Evolutionary conservation across 257 asterid species (phyloP).

Genomic region (Striga asiatica): DNA sequence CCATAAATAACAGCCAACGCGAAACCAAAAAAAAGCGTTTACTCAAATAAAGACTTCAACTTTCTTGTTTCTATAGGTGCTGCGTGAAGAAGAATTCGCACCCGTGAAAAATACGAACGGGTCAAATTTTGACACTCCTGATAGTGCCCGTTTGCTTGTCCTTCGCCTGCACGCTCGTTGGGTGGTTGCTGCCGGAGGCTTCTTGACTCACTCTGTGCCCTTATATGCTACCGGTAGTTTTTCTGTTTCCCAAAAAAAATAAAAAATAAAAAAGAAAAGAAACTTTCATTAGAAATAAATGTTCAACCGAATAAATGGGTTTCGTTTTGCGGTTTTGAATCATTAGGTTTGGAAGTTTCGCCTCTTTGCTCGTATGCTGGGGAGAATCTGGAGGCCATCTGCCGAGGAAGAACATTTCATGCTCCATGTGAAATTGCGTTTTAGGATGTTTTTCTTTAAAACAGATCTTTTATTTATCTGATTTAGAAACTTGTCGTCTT

Average conservation of each 20-base stretch:
- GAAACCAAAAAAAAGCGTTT: too few species aligned
- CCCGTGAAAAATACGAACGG: slow-evolving; percentile 94
- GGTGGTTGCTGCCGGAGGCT: slow-evolving; percentile 98
- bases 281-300: too few species aligned
- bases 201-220: slow-evolving; percentile 94
- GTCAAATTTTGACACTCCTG: slow-evolving; percentile 88
- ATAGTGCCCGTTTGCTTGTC: slow-evolving; percentile 77
- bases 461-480: too few species aligned
- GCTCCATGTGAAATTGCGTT: slow-evolving; percentile 91
- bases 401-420: slow-evolving; percentile 91
- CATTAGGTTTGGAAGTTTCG: slow-evolving; percentile 95
- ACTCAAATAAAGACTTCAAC: too few species aligned
- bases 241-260: not conserved
- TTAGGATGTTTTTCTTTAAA: slow-evolving; percentile 26
- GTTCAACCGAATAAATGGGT: not conserved
- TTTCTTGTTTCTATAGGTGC: slow-evolving; percentile 37
- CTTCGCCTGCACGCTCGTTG: slow-evolving; percentile 92
- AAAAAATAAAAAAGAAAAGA: not conserved
- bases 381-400: slow-evolving; percentile 85
- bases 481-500: too few species aligned
- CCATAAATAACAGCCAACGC: too few species aligned
- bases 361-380: slow-evolving; percentile 92
- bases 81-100: slow-evolving; percentile 95
- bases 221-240: slow-evolving; percentile 67
- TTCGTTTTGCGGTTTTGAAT: slow-evolving; percentile 2